Percentiles rank a stretch among this genome's conserved stretches.
phyloP scores from a whole-genome alignment of 768 basidiomycete genomes.

The Trametes villosa region DNA sequence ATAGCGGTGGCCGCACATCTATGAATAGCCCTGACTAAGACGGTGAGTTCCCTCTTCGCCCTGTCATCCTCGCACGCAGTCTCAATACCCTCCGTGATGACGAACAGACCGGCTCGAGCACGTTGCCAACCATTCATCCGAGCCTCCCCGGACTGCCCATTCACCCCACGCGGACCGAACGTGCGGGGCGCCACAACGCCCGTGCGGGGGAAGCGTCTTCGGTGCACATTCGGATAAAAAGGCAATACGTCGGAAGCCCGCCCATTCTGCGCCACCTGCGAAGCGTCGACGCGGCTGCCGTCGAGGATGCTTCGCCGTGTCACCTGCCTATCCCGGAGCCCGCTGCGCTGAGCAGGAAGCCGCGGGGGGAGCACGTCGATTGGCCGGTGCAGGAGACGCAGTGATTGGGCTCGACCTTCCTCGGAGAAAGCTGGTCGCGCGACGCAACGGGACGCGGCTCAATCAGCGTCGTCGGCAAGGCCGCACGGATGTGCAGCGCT shows the following conservation, averaged over 20 bases:
- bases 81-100: slow-evolving; percentile 9
- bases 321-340: slow-evolving; percentile 6
- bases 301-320: slow-evolving; percentile 1
- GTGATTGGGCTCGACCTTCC: slow-evolving; percentile 5
- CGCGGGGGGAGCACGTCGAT: not conserved
- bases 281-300: not conserved
- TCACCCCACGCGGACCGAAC: slow-evolving; percentile 1
- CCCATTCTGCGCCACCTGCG: not conserved
- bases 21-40: not conserved
- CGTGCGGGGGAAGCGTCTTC: slow-evolving; percentile 7
- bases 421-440: slow-evolving; percentile 21
- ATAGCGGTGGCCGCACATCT: not conserved
- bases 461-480: slow-evolving; percentile 6
- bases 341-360: not conserved
- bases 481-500: not conserved
- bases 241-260: slow-evolving; percentile 18
- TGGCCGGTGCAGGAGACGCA: not conserved
- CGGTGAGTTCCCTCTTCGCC: not conserved
- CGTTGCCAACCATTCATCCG: slow-evolving; percentile 9
- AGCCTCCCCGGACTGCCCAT: not conserved
- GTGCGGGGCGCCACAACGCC: slow-evolving; percentile 12
- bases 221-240: slow-evolving; percentile 21
- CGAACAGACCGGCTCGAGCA: not conserved
- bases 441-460: slow-evolving; percentile 4
- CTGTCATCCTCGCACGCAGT: not conserved